A percentile compares a stretch with the other conserved stretches of the same genome.
phyloP scores from a whole-genome alignment of 164 flowering plant genomes.

The Paratinospora sagittata region DNA sequence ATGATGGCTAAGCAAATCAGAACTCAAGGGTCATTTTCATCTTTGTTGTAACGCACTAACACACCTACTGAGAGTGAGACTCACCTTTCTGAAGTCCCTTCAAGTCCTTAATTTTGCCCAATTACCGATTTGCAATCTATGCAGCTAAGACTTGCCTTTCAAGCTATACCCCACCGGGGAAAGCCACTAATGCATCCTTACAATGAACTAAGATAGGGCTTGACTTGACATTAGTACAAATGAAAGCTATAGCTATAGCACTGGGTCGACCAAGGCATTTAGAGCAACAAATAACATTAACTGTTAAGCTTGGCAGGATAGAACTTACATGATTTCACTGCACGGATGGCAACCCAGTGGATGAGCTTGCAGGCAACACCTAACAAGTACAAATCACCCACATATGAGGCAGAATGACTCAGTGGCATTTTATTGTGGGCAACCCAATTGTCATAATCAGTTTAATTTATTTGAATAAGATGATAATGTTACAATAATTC shows the following conservation, averaged over 20 bases:
- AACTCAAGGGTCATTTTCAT: not conserved
- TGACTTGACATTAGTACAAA: not conserved
- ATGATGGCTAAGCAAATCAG: not conserved
- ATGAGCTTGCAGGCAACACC: constrained; percentile 1
- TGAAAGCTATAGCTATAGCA: not conserved
- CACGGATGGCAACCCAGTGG: not conserved
- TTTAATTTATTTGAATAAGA: not conserved
- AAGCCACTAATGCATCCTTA: not conserved
- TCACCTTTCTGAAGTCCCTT: not conserved
- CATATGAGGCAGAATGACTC: constrained; percentile 2
- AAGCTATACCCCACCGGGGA: not conserved
- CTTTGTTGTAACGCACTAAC: not conserved
- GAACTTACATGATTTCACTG: not conserved
- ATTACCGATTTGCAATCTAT: not conserved
- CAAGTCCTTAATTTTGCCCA: not conserved
- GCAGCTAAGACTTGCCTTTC: too few species aligned
- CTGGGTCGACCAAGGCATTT: not conserved
- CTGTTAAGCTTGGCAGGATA: not conserved
- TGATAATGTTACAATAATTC: not conserved
- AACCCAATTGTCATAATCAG: not conserved
- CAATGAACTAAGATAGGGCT: not conserved
- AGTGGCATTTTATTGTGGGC: not conserved
- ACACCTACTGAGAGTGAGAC: not conserved
- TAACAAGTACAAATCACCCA: not conserved
- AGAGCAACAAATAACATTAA: not conserved